Evolutionary conservation across 2,329 filamentous ascomycete species (phyloP), one percentile per base, ranked within the genome.

Genomic region (Fusarium nygamai): DNA sequence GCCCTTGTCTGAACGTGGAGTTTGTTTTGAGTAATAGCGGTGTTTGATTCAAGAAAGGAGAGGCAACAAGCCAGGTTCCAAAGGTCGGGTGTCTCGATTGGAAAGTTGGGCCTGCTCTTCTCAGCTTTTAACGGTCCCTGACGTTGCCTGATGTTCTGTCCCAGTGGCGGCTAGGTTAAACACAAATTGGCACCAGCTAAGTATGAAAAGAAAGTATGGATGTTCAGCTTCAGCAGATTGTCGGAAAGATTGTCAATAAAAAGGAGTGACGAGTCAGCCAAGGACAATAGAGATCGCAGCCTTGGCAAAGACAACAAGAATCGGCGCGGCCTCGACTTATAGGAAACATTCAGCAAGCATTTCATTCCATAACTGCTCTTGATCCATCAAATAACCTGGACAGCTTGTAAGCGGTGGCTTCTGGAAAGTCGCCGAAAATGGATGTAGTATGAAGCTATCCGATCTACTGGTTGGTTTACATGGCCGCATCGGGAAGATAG

Each of bases 401-500:
- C n/a, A 24, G 29, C 29, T 51, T 38, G 14, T 29, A 34, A 43
- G 36, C 27, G 11, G 47, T 68, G 64, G 61, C 47, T 75, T 50
- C 48, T 66, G 64, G 69, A 43, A 51, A 73, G 36, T 46, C 58
- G 46, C 72, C 64, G 64, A 73, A 61, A 73, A 70, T 41, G 64
- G 69, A 34, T 10, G 43, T 65, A 41, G 58, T 31, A 17, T 50
- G 60, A 65, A 58, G 61, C 46, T 61, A 41, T 61, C 44, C 38
- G 31, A 24, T 27, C 50, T 44, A 22, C 39, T 69, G 44, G 72
- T 58, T 61, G 47, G 48, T 27, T 57, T 53, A 20, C 20, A 51
- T 63, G 60, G 33, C 72, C 64, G 64, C 72, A 74, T 74, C 29
- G 47, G 67, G 67, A 70, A 54, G 43, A 70, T 50, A 19, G 46